Conservation (phyloP, 1,139 yeast species). For the Geotrichum reessii region DNA sequence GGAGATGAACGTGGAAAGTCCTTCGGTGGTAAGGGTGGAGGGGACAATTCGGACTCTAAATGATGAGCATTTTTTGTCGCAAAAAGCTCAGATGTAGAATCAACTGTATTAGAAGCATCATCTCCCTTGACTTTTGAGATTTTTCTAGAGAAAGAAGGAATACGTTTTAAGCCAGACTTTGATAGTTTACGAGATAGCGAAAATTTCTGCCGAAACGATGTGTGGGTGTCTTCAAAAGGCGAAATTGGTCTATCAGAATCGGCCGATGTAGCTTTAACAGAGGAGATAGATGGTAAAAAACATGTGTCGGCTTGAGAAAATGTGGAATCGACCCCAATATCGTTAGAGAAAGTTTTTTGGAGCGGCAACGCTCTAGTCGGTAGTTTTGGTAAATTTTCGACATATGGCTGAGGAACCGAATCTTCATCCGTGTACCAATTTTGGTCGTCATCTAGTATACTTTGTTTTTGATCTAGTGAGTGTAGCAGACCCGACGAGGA, state of each 20-base stretch:
- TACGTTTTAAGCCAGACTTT: slow-evolving; percentile 10
- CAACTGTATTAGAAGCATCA: neutral
- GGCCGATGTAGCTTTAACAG: neutral
- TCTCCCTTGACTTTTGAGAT: slow-evolving; percentile 1
- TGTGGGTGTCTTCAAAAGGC: slow-evolving; percentile 11
- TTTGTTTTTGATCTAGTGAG: neutral
- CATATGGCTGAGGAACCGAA: neutral
- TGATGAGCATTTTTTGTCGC: neutral
- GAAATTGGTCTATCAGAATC: slow-evolving; percentile 7
- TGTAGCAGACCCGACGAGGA: neutral
- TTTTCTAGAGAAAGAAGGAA: slow-evolving; percentile 13
- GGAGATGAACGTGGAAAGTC: slow-evolving; percentile 4
- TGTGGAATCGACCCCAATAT: neutral
- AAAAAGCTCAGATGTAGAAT: neutral
- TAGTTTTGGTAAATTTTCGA: neutral
- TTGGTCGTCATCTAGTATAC: neutral
- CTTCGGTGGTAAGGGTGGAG: slow-evolving; percentile 12
- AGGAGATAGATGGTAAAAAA: neutral
- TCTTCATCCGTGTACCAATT: neutral
- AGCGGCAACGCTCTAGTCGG: neutral
- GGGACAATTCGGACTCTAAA: neutral
- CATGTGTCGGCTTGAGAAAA: neutral
- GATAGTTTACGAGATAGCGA: slow-evolving; percentile 22
- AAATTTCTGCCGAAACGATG: slow-evolving; percentile 20
- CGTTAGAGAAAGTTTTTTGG: neutral